Base-by-base conservation (phyloP, 768 basidiomycete species). In the Tylopilus subfusipes region DNA sequence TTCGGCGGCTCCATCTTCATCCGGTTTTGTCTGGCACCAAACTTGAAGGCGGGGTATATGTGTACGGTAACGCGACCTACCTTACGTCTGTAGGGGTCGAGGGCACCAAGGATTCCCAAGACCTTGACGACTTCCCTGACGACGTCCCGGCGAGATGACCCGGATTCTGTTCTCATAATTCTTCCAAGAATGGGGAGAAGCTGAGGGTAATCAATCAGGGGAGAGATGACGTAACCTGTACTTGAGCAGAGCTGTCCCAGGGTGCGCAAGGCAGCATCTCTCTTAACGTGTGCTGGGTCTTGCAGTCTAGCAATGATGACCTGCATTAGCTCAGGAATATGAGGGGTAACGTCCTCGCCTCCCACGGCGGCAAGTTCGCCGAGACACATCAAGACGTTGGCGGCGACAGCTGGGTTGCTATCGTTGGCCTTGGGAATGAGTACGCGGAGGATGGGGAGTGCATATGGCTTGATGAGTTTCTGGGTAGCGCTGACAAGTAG, bases 41-140 rank as follows among this genome's bases (percentile, higher is more conserved):
- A 29, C 57, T 54, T 64, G 47, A 60, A 46, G 36, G 39, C 42
- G 27, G 18, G 36, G 21, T 13, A 42, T 30, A 36, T 13, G 36
- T 24, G 31, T 49, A 27, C 29, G n/a, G 27, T 10, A 29, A 22
- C 14, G 14, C 33, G 18, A 61, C 75, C 42, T 65, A 93, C 94
- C 83, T 96, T 94, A 60, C 95, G 85, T 64, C 88, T 81, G 70
- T 97, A 99, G 0, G 97, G 97, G 69, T 99, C 97, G 29, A 98
- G 73, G 7, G 97, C 97, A 45, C 97, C 97, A 18, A 99, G 79
- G 48, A 98, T 93, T 57, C 97, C 97, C 55, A 99, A 80, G 4
- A 97, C 95, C 67, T 95, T 90, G 51, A 98, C 88, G 16, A 96
- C 88, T 67, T 98, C 96, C 48, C 96, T 78, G 42, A 98, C 88